These are phyloP conservation scores for Casuarina cunninghamiana DNA, from an alignment of 306 rosid species.

Conservation along the genomic window DNA sequence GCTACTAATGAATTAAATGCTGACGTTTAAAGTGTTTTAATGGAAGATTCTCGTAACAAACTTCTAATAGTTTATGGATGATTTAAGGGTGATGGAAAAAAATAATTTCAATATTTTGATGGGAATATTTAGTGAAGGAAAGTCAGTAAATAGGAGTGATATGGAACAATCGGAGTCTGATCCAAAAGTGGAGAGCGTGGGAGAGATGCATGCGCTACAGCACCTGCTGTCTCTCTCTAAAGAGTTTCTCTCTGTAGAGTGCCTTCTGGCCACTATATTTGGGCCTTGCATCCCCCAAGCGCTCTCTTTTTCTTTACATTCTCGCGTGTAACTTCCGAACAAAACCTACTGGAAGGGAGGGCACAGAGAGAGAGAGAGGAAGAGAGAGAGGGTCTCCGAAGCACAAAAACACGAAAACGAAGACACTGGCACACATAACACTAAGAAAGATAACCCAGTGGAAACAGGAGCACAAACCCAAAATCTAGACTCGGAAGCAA, in stretches of 20 bases:
- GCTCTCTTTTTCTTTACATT: background rate
- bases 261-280: background rate
- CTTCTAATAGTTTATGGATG: too few relatives aligned
- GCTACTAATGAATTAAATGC: too few relatives aligned
- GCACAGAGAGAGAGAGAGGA: background rate
- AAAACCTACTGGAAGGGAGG: slow-evolving; percentile 16
- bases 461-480: background rate
- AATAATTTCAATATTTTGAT: too few relatives aligned
- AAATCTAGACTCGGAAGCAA: background rate
- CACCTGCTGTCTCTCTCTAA: background rate
- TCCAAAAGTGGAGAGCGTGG: background rate
- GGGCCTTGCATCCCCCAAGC: background rate
- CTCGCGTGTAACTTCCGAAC: slow-evolving; percentile 43
- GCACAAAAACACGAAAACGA: slow-evolving; percentile 1
- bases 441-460: background rate
- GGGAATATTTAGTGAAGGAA: too few relatives aligned
- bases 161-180: too few relatives aligned
- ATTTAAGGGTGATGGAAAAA: too few relatives aligned
- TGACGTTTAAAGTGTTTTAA: too few relatives aligned
- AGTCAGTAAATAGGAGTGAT: too few relatives aligned
- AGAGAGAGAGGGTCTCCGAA: slow-evolving; percentile 10
- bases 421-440: background rate
- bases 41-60: too few relatives aligned
- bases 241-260: background rate
- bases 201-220: too few relatives aligned